phyloP scores from a whole-genome alignment of 768 basidiomycete genomes.

The Leccinellum rugosiceps region DNA sequence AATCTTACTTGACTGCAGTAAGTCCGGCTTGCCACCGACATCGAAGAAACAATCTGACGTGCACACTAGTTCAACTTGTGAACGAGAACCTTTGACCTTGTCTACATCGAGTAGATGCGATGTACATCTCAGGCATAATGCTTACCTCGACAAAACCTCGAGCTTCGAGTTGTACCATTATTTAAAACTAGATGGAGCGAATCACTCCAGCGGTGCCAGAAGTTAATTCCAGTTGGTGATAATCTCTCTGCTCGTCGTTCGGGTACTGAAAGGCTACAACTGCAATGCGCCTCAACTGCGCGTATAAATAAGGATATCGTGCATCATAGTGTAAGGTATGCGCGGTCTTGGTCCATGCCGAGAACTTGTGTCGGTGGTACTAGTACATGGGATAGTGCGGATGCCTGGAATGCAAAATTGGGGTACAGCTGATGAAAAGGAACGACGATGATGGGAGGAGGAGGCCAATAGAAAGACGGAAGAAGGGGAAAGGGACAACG shows the following conservation, averaged over 20 bases:
- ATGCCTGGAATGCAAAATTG: constrained; percentile 23
- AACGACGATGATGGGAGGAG: constrained; percentile 1
- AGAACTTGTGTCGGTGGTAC: constrained; percentile 9
- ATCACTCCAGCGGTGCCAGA: not conserved
- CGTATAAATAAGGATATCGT: constrained; percentile 19
- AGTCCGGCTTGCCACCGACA: constrained; percentile 26
- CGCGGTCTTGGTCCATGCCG: constrained; percentile 23
- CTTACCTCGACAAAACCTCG: constrained; percentile 2
- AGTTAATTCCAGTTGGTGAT: constrained; percentile 2
- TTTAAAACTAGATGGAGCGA: not conserved
- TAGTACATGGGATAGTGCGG: constrained; percentile 23
- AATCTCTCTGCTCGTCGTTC: constrained; percentile 4
- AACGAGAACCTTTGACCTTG: constrained; percentile 13
- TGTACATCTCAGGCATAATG: constrained; percentile 15
- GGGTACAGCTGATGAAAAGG: constrained; percentile 13
- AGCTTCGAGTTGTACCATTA: constrained; percentile 18
- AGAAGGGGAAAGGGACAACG: not conserved
- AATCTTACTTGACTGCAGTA: constrained; percentile 92
- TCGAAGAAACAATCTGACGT: constrained; percentile 3
- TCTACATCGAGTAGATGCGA: constrained; percentile 14
- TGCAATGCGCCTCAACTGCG: constrained; percentile 21
- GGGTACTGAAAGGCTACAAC: constrained; percentile 13
- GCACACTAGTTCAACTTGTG: constrained; percentile 25
- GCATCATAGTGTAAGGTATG: constrained; percentile 22
- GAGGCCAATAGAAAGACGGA: constrained; percentile 4